Conservation (phyloP, 1,139 yeast species). For the Trichomonascaceae sp. region DNA sequence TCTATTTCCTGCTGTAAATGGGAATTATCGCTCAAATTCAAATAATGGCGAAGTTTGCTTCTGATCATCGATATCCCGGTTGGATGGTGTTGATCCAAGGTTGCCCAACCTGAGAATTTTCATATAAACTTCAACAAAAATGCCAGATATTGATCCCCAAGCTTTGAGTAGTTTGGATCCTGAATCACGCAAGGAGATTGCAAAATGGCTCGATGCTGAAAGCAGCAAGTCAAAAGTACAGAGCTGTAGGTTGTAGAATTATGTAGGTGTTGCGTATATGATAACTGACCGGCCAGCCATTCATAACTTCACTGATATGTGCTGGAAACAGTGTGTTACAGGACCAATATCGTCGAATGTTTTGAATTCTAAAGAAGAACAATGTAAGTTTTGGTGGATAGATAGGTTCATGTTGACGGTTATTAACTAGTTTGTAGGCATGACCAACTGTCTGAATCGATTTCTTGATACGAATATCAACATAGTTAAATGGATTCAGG, state of each 20-base stretch:
- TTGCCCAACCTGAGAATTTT: not conserved
- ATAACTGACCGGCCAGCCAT: conserved; percentile 39
- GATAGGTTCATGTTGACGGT: not conserved
- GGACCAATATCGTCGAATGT: conserved; percentile 44
- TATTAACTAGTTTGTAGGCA: conserved; percentile 19
- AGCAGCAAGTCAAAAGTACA: conserved; percentile 86
- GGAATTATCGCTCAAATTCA: not conserved
- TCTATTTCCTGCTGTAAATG: not conserved
- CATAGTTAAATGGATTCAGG: conserved; percentile 54
- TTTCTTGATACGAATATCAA: conserved; percentile 83
- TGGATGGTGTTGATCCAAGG: not conserved
- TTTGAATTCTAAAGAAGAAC: conserved; percentile 55
- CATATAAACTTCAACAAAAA: conserved; percentile 21
- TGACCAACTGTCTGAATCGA: conserved; percentile 75
- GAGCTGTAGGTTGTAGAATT: conserved; percentile 36
- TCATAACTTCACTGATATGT: conserved; percentile 81
- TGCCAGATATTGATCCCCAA: conserved; percentile 57
- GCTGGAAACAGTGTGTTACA: conserved; percentile 80
- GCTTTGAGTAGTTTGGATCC: conserved; percentile 62
- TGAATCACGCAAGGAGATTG: conserved; percentile 63
- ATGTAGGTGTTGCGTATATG: not conserved
- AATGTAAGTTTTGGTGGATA: conserved; percentile 40
- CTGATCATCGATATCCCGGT: conserved; percentile 1
- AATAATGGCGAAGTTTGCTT: conserved; percentile 1
- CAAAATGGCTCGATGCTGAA: conserved; percentile 73